Evolutionary conservation across 1,139 yeast genomes (phyloP).

Genomic region (Nakaseomyces sp.): DNA sequence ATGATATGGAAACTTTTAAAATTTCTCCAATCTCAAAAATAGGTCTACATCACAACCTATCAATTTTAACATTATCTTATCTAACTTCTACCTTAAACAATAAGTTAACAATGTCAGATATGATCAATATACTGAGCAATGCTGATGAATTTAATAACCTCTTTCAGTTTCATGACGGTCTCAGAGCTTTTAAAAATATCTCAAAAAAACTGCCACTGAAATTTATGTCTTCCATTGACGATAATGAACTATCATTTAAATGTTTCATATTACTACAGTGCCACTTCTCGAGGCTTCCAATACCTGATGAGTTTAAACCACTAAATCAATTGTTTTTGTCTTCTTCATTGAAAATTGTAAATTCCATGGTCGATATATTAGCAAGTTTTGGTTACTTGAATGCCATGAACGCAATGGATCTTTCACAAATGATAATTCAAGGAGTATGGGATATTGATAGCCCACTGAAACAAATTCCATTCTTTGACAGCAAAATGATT

Average conservation of each 20-base stretch:
- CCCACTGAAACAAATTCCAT: constrained; percentile 77
- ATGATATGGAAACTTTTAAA: constrained; percentile 34
- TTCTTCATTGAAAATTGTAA: constrained; percentile 43
- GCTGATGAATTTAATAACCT: constrained; percentile 63
- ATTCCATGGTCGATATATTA: constrained; percentile 65
- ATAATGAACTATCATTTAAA: constrained; percentile 54
- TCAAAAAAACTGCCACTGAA: constrained; percentile 59
- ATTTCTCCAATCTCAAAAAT: constrained; percentile 37
- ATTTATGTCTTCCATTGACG: constrained; percentile 33
- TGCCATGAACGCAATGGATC: constrained; percentile 77
- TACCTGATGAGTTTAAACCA: constrained; percentile 50
- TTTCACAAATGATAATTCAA: constrained; percentile 83
- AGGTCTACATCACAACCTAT: constrained; percentile 61
- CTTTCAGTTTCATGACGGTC: constrained; percentile 57
- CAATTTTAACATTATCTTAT: constrained; percentile 58
- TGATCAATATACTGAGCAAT: constrained; percentile 51
- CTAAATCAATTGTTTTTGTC: constrained; percentile 51
- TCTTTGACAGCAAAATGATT: constrained; percentile 46
- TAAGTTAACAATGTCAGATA: constrained; percentile 49
- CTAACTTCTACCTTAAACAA: constrained; percentile 42
- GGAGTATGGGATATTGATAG: constrained; percentile 78
- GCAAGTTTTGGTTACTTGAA: constrained; percentile 75
- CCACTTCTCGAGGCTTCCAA: constrained; percentile 56
- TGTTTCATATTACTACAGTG: constrained; percentile 74
- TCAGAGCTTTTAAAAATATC: constrained; percentile 39